phyloP scores from a whole-genome alignment of 768 basidiomycete species.

The Nidularia pulvinata region DNA sequence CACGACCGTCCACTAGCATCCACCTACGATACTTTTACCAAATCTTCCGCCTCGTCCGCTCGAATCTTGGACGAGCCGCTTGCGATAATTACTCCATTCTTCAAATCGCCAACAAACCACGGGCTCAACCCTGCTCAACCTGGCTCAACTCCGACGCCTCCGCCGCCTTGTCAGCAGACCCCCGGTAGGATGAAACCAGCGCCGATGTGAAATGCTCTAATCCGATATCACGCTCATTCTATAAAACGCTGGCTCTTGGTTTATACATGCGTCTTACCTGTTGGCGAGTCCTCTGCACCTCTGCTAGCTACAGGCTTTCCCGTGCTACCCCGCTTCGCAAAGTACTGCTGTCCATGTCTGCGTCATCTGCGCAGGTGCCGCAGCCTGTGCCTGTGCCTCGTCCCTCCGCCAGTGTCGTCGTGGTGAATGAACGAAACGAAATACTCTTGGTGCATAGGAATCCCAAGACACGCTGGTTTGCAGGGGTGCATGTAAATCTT shows the following conservation, averaged over 20 bases:
- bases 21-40: no score
- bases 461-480: conserved; percentile 62
- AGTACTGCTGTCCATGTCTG: conserved; percentile 6
- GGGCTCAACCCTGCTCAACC: no score
- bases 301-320: background rate
- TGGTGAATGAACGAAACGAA: conserved; percentile 68
- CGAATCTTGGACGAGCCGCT: no score
- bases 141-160: background rate
- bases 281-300: background rate
- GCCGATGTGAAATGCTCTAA: background rate
- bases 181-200: background rate
- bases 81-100: no score
- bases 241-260: background rate
- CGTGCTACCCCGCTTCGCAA: no score
- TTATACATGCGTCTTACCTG: background rate
- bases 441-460: conserved; percentile 72
- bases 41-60: no score
- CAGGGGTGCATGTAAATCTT: conserved; percentile 59
- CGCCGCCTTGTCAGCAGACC: background rate
- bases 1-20: no score
- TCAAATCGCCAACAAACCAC: no score
- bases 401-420: conserved; percentile 66
- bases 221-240: background rate
- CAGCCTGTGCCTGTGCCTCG: conserved; percentile 32
- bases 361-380: conserved; percentile 1